phyloP scores from a whole-genome alignment of 2,329 filamentous ascomycete species.

The Rhexocercosporidium sp. region DNA sequence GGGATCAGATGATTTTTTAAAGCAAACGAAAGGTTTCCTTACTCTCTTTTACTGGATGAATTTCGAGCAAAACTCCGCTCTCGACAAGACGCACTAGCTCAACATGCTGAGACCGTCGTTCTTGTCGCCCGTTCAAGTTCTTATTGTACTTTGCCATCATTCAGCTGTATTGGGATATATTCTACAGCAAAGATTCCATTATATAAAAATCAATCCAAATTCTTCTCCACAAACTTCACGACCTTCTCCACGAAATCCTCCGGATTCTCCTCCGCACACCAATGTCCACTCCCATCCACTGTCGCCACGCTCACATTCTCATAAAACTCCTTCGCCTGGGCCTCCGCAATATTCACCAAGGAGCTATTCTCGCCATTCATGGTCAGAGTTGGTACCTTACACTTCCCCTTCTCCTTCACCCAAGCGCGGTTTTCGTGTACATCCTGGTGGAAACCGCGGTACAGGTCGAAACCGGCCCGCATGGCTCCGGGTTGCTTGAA shows the following conservation, averaged over 20 bases:
- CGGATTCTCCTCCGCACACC: conserved; percentile 14
- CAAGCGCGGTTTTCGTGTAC: conserved; percentile 2
- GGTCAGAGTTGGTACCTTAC: background rate
- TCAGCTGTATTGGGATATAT: too few relatives aligned
- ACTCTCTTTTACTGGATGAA: too few relatives aligned
- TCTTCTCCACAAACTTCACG: background rate
- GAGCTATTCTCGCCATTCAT: conserved; percentile 12
- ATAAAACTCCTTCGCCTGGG: conserved; percentile 11
- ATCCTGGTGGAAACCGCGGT: conserved; percentile 14
- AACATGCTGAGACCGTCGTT: too few relatives aligned
- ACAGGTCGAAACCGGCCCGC: conserved; percentile 10
- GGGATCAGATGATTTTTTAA: background rate
- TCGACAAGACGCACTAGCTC: too few relatives aligned
- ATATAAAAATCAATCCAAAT: too few relatives aligned
- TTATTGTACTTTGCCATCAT: too few relatives aligned
- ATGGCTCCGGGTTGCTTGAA: conserved; percentile 13
- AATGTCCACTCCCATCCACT: conserved; percentile 8
- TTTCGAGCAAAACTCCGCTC: too few relatives aligned
- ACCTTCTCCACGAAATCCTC: conserved; percentile 10
- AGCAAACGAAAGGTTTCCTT: too few relatives aligned
- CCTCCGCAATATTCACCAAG: background rate
- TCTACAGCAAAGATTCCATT: too few relatives aligned
- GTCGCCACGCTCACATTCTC: conserved; percentile 9
- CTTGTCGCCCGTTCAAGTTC: too few relatives aligned
- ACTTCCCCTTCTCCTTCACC: background rate